These are phyloP conservation scores for Claviceps sp. DNA, from an alignment of 2,329 filamentous ascomycete genomes.

Conservation along the genomic window DNA sequence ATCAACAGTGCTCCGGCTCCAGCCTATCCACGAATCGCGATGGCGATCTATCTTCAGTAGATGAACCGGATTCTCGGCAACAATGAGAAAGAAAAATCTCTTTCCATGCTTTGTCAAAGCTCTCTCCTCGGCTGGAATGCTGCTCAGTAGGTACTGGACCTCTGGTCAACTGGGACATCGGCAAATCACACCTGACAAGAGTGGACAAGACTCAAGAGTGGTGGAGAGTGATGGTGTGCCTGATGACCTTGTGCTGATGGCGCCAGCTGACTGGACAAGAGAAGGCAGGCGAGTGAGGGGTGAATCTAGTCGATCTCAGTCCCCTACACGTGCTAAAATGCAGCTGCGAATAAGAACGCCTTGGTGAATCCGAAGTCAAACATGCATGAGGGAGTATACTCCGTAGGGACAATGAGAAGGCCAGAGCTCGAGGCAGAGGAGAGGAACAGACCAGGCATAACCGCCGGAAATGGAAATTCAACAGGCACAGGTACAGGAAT, in stretches of 20 bases:
- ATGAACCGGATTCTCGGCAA: background rate
- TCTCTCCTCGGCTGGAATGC: background rate
- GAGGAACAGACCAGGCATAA: too few relatives aligned
- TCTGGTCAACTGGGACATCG: background rate
- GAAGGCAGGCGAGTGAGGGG: background rate
- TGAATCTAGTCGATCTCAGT: background rate
- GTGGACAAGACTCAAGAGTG: background rate
- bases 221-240: conserved; percentile 8
- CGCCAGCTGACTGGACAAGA: conserved; percentile 13
- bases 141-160: background rate
- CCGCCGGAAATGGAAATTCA: too few relatives aligned
- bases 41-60: background rate
- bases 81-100: background rate
- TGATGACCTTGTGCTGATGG: conserved; percentile 10
- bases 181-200: conserved; percentile 6
- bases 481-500: background rate
- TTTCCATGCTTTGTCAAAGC: background rate
- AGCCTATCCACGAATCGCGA: background rate
- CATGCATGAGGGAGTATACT: background rate
- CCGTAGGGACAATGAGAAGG: background rate
- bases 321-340: background rate
- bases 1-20: background rate
- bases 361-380: background rate
- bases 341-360: background rate
- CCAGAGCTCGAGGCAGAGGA: too few relatives aligned